Conservation (phyloP, 129 eudicot species). For the Tagetes patula region DNA sequence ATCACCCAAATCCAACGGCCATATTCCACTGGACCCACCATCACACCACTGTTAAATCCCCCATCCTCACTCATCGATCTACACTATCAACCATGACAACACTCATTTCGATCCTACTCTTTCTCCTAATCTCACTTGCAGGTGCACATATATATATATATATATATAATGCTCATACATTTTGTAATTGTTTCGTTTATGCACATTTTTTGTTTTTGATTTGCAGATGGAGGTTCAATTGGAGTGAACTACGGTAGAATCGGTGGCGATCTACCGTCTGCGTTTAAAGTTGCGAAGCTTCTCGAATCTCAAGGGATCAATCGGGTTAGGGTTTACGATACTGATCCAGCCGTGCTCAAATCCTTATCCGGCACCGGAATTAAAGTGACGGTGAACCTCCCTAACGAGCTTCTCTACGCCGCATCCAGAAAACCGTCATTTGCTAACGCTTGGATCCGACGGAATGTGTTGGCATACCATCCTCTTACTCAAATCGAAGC, state of each 20-base stretch:
- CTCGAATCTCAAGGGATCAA: slow-evolving; percentile 66
- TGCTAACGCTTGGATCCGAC: slow-evolving; percentile 57
- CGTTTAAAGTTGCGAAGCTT: slow-evolving; percentile 58
- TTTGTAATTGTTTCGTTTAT: too few relatives aligned
- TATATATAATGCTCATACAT: too few relatives aligned
- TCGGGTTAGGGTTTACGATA: slow-evolving; percentile 76
- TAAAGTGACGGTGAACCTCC: slow-evolving; percentile 68
- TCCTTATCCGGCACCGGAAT: slow-evolving; percentile 67
- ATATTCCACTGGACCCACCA: slow-evolving; percentile 26
- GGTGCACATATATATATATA: slow-evolving; percentile 23
- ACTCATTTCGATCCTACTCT: slow-evolving; percentile 10
- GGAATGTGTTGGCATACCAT: slow-evolving; percentile 63
- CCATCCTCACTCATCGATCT: background rate
- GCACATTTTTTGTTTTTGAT: background rate
- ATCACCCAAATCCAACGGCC: slow-evolving; percentile 32
- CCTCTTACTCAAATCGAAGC: slow-evolving; percentile 74
- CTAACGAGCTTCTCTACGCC: slow-evolving; percentile 71
- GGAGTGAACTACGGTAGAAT: slow-evolving; percentile 86
- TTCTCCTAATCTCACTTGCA: slow-evolving; percentile 36
- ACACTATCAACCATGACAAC: slow-evolving; percentile 40
- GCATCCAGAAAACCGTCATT: slow-evolving; percentile 71
- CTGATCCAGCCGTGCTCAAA: slow-evolving; percentile 83
- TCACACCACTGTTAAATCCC: slow-evolving; percentile 17
- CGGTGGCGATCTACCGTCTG: slow-evolving; percentile 78
- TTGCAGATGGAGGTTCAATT: slow-evolving; percentile 67